Evolutionary conservation across 768 basidiomycete genomes (phyloP).

Genomic region (Infundibulicybe gibba): DNA sequence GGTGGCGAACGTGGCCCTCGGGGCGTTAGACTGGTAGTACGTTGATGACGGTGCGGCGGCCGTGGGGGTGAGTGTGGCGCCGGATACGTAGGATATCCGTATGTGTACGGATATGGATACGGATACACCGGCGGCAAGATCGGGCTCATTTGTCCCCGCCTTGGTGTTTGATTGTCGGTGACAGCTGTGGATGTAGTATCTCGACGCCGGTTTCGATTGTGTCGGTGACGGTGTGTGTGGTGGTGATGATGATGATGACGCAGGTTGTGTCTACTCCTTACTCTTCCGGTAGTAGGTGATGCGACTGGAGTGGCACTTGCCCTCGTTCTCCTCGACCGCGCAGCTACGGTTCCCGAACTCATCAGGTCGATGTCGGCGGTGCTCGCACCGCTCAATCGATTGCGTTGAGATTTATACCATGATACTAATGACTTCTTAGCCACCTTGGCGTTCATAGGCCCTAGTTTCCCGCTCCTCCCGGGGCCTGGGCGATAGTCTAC

Average conservation of each 20-base stretch:
- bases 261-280: conserved; percentile 13
- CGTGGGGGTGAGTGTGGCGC: conserved; percentile 3
- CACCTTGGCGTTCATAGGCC: background rate
- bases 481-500: conserved; percentile 39
- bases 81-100: conserved; percentile 17
- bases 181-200: conserved; percentile 8
- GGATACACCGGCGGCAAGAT: conserved; percentile 28
- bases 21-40: conserved; percentile 11
- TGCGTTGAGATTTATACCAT: conserved; percentile 28
- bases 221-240: conserved; percentile 12
- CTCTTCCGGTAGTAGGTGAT: conserved; percentile 7
- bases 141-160: conserved; percentile 9
- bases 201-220: conserved; percentile 7
- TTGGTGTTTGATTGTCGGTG: conserved; percentile 5
- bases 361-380: conserved; percentile 27
- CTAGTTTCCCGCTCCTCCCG: conserved; percentile 9
- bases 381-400: conserved; percentile 15
- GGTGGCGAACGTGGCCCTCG: conserved; percentile 13
- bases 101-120: conserved; percentile 24
- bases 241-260: conserved; percentile 17
- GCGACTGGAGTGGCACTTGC: conserved; percentile 14
- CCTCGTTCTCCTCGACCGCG: conserved; percentile 12
- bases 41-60: conserved; percentile 6
- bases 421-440: conserved; percentile 24
- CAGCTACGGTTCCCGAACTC: conserved; percentile 21